phyloP scores from a whole-genome alignment of 345 rosid species.

The Xanthoceras sorbifolium region DNA sequence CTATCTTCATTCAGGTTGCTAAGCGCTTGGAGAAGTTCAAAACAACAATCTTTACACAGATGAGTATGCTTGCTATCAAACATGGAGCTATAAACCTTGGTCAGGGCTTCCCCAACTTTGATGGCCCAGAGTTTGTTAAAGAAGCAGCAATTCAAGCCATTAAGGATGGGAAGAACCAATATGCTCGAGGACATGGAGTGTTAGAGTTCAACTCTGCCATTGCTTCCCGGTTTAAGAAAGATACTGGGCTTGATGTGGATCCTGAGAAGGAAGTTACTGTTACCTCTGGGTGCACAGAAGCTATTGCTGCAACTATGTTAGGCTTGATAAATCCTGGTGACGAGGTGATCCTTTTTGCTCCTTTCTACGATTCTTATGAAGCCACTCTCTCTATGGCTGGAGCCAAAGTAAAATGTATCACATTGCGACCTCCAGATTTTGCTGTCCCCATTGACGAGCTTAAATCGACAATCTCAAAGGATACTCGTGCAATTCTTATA shows the following conservation, averaged over 20 bases:
- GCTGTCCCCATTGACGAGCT: conserved; percentile 72
- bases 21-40: conserved; percentile 92
- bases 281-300: conserved; percentile 96
- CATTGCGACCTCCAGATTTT: conserved; percentile 82
- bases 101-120: conserved; percentile 97
- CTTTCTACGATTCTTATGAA: conserved; percentile 91
- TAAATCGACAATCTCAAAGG: conserved; percentile 61
- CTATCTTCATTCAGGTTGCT: conserved; percentile 56
- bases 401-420: conserved; percentile 75
- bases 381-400: conserved; percentile 99
- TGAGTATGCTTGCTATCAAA: conserved; percentile 81
- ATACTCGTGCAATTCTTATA: conserved; percentile 80
- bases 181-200: conserved; percentile 87
- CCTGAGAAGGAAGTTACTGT: conserved; percentile 90
- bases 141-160: conserved; percentile 94
- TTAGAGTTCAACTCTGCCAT: conserved; percentile 73
- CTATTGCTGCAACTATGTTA: conserved; percentile 83
- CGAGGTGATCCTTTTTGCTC: conserved; percentile 91
- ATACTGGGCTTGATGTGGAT: conserved; percentile 72
- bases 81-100: conserved; percentile 93
- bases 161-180: conserved; percentile 88
- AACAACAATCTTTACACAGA: conserved; percentile 92
- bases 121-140: conserved; percentile 93
- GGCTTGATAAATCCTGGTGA: conserved; percentile 93
- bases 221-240: conserved; percentile 67